These are phyloP conservation scores for Aspergillus caelatus DNA, from an alignment of 2,329 filamentous ascomycete species.

Conservation along the genomic window DNA sequence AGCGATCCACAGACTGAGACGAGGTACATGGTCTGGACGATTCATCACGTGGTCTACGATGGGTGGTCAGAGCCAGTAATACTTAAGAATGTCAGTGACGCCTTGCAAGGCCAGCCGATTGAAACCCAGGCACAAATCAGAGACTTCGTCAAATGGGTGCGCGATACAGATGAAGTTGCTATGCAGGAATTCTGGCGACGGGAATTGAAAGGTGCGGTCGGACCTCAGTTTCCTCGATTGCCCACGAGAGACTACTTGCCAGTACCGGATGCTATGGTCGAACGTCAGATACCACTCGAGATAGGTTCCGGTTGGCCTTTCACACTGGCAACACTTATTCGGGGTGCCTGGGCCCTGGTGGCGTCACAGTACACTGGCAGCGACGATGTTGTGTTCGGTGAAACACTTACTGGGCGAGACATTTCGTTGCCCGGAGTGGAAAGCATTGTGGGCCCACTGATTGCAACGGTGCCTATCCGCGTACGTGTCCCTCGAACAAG, in stretches of 20 bases:
- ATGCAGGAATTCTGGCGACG: conserved; percentile 53
- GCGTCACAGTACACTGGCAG: conserved; percentile 49
- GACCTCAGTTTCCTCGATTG: conserved; percentile 54
- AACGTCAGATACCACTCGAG: conserved; percentile 42
- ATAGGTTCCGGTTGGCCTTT: conserved; percentile 31
- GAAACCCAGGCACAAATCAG: conserved; percentile 41
- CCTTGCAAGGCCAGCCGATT: conserved; percentile 23
- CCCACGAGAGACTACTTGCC: conserved; percentile 52
- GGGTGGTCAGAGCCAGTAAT: conserved; percentile 49
- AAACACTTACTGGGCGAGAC: conserved; percentile 54
- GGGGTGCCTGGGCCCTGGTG: conserved; percentile 53
- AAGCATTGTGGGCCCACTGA: conserved; percentile 52
- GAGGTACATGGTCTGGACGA: conserved; percentile 51
- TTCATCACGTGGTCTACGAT: conserved; percentile 57
- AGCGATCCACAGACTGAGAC: conserved; percentile 24
- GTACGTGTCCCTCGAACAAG: conserved; percentile 37
- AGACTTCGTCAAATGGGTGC: conserved; percentile 54
- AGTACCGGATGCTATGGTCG: conserved; percentile 47
- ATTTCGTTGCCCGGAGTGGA: conserved; percentile 50
- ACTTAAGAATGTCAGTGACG: conserved; percentile 36
- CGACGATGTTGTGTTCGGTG: conserved; percentile 53
- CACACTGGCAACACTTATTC: conserved; percentile 52
- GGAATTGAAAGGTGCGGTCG: conserved; percentile 49
- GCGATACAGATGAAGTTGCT: conserved; percentile 42
- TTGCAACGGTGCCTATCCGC: conserved; percentile 53